phyloP scores from a whole-genome alignment of 805 yeast species.

The Yamadazyma laniorum region DNA sequence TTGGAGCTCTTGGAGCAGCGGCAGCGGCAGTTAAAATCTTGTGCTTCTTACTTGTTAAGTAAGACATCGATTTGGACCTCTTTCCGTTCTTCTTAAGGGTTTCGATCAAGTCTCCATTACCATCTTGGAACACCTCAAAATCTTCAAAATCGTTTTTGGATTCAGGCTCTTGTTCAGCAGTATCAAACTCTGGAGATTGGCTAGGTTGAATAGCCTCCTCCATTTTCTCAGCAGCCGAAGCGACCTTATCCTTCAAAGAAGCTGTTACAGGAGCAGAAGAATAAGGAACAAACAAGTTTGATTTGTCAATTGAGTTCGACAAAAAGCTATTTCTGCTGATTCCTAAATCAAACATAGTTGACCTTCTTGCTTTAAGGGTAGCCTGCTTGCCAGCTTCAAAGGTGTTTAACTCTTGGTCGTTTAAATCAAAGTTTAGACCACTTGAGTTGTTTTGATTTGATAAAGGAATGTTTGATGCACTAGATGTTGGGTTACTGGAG shows the following conservation, averaged over 20 bases:
- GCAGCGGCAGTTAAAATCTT: constrained; percentile 70
- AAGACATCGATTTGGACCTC: constrained; percentile 66
- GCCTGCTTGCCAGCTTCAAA: constrained; percentile 37
- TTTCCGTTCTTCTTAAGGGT: constrained; percentile 47
- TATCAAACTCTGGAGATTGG: neutral
- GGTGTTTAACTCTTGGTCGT: constrained; percentile 21
- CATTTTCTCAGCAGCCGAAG: neutral
- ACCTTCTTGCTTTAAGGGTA: constrained; percentile 44
- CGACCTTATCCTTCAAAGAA: constrained; percentile 37
- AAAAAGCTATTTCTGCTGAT: constrained; percentile 42
- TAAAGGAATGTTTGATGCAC: neutral
- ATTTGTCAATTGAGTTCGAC: constrained; percentile 32
- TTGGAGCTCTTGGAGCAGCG: constrained; percentile 78
- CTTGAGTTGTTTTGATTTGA: neutral
- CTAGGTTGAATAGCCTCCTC: constrained; percentile 4
- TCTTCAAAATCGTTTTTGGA: constrained; percentile 42
- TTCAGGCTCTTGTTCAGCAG: constrained; percentile 8
- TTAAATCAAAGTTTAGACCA: neutral
- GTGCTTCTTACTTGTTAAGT: constrained; percentile 51
- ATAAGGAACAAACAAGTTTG: constrained; percentile 61
- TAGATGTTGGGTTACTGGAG: neutral
- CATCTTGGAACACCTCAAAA: constrained; percentile 46
- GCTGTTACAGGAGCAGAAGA: constrained; percentile 79
- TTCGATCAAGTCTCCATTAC: constrained; percentile 35
- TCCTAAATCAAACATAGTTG: constrained; percentile 54